Conservation (phyloP, 164 flowering plant species). For the Vitis amurensis region DNA sequence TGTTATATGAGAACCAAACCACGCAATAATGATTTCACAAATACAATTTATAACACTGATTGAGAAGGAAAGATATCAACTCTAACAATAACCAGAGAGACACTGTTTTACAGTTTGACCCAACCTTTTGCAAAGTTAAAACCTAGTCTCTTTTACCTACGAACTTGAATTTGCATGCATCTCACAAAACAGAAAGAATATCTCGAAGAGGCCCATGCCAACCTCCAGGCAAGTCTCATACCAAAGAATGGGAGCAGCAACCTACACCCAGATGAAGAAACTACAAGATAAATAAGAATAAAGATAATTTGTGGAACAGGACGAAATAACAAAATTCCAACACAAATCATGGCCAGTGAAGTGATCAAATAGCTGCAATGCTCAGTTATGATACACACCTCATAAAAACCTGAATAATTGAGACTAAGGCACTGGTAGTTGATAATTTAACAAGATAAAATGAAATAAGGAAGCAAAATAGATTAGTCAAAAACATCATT, state of each 20-base stretch:
- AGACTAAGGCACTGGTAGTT: background rate
- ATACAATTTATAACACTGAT: background rate
- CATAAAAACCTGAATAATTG: background rate
- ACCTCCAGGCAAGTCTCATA: constrained; percentile 50
- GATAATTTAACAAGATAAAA: background rate
- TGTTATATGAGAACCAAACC: constrained; percentile 2
- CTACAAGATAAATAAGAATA: constrained; percentile 5
- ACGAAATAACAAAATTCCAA: background rate
- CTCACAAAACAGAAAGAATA: constrained; percentile 31
- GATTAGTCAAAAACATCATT: background rate
- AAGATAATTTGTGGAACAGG: background rate
- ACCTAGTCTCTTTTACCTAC: constrained; percentile 44
- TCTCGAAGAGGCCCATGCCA: constrained; percentile 47
- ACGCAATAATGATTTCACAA: background rate
- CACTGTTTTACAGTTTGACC: background rate
- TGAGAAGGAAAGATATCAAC: background rate
- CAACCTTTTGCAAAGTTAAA: background rate
- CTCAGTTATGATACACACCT: no score
- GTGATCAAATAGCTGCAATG: background rate
- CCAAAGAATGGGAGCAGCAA: constrained; percentile 62
- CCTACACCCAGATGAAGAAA: constrained; percentile 37
- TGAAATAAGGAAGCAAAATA: background rate
- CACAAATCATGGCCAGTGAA: background rate
- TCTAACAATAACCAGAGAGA: background rate
- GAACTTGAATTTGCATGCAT: constrained; percentile 32